Evolutionary conservation across 805 yeast species (phyloP), one percentile per base, ranked within the genome.

Genomic region (Monosporozyma unispora): DNA sequence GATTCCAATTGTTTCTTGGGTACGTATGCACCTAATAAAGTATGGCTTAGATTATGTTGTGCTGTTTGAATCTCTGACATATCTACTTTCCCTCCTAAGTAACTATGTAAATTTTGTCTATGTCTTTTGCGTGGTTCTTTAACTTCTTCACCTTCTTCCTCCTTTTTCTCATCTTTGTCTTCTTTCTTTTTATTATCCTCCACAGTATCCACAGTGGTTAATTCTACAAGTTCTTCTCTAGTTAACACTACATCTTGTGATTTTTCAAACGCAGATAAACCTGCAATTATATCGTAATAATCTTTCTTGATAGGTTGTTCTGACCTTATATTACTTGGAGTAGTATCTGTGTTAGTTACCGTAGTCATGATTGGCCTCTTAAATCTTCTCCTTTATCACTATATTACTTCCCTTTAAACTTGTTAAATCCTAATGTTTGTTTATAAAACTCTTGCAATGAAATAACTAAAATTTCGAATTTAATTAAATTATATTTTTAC

Each of bases 21-120:
- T 9, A 65, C 68, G 45, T 62, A 63, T 8, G 66, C 66, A 22
- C 69, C 69, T 11, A 65, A 52, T 35, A 65, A 44, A 12, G 62
- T 58, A 45, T 65, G 69, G 11, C 58, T 50, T n/a, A 63, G 47
- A 38, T 63, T 64, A 45, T 59, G 58, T n/a, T 54, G 54, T 8
- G 62, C 58, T 16, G 52, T 52, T 3, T 58, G 44, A 8, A 63
- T 62, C 22, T 60, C 62, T 12, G 53, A 56, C 3, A 55, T 18
- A 41, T 60, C 61, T 12, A 57, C 60, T 48, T 57, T 58, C 11
- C 63, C 62, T 1, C 69, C 67, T 8, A 65, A 50, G 39, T 63
- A 65, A 3, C 61, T 61, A 50, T 65, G 69, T 2, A 64, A 61
- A 12, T 57, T 57, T 22, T 54, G 52, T 37, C 61, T 23, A 7